A percentile compares a stretch with the other conserved stretches of the same genome.
These are phyloP conservation scores for Saccharomycopsis capsularis DNA, from an alignment of 805 yeast genomes.

Conservation along the genomic window DNA sequence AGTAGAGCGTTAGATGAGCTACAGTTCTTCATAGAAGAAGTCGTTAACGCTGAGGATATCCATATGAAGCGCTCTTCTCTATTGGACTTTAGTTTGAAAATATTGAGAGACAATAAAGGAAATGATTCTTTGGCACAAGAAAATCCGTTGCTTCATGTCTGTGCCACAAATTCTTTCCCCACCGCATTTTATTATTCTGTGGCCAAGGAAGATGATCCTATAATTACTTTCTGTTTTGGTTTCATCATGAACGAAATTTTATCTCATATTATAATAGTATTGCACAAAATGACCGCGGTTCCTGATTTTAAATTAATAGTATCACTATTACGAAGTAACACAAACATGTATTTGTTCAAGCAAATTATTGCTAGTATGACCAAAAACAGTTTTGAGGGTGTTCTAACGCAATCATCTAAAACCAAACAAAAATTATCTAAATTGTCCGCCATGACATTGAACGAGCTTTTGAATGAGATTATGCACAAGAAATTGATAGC, in stretches of 20 bases:
- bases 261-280: background rate
- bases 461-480: conserved; percentile 1
- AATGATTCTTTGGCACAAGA: background rate
- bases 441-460: background rate
- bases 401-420: background rate
- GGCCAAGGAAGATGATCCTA: background rate
- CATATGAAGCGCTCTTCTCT: conserved; percentile 2
- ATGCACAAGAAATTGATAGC: too few species aligned
- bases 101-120: background rate
- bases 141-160: background rate
- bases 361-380: background rate
- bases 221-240: conserved; percentile 4
- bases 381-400: background rate
- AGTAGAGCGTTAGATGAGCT: background rate
- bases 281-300: too few species aligned
- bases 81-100: conserved; percentile 5
- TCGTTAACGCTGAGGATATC: background rate
- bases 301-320: background rate
- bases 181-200: background rate
- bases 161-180: background rate
- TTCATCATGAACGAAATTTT: conserved; percentile 6
- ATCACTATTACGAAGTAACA: background rate
- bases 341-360: background rate
- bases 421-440: conserved; percentile 2
- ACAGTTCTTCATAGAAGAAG: background rate